Evolutionary conservation across 176 grass and related monocot genomes (phyloP).

Genomic region (Eremochloa ophiuroides): DNA sequence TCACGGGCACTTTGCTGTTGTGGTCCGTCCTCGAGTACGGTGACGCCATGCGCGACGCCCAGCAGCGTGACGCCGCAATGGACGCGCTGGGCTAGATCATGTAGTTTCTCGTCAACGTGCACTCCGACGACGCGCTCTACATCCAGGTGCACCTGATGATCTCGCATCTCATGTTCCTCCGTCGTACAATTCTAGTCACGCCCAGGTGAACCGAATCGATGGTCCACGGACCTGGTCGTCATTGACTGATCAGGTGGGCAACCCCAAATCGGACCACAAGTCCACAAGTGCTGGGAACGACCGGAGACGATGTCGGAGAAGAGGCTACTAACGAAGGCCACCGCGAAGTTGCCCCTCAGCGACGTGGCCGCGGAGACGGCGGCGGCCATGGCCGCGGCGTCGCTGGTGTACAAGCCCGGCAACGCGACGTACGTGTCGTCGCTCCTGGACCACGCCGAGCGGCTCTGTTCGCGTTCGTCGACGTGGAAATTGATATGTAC

Average conservation of each 20-base stretch:
- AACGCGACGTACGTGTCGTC: conserved; percentile 34
- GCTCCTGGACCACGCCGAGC: conserved; percentile 54
- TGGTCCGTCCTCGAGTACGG: conserved; percentile 90
- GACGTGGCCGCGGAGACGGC: conserved; percentile 78
- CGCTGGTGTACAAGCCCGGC: conserved; percentile 52
- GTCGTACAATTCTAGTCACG: too few species aligned
- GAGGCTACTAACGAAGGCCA: conserved; percentile 55
- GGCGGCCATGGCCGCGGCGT: conserved; percentile 79
- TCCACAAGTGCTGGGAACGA: conserved; percentile 72
- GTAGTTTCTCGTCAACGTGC: conserved; percentile 80
- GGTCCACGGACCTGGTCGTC: neutral
- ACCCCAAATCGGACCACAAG: conserved; percentile 70
- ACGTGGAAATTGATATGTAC: too few species aligned
- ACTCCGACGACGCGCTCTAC: conserved; percentile 59
- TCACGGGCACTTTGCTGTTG: conserved; percentile 72
- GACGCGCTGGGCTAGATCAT: conserved; percentile 76
- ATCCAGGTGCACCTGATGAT: too few species aligned
- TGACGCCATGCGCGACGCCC: conserved; percentile 45
- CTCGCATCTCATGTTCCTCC: too few species aligned
- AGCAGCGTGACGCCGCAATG: conserved; percentile 44
- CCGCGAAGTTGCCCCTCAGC: conserved; percentile 36
- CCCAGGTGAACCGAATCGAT: too few species aligned
- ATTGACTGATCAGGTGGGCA: conserved; percentile 42
- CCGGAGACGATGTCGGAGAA: conserved; percentile 72
- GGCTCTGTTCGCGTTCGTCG: conserved; percentile 63